Base-by-base conservation (phyloP, 768 basidiomycete genomes). In the Tephrocybe sp. region DNA sequence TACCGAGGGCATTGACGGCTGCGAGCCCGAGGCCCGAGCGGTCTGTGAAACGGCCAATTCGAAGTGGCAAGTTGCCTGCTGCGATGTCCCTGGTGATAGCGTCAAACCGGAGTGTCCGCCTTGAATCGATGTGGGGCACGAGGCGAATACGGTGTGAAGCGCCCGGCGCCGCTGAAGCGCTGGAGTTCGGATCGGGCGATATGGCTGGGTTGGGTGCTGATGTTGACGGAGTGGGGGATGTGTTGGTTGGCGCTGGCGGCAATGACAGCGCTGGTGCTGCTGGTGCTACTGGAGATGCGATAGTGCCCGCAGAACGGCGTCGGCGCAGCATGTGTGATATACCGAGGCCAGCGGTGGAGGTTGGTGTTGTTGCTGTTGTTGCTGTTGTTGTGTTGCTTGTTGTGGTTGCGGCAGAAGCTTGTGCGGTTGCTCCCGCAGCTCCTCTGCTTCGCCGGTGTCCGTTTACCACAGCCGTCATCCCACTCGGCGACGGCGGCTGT, bases 1-100 rank as follows among this genome's bases (percentile, higher is more conserved):
- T 82, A 41, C 81, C 84, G 28, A 83, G 70, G 20, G 88, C 80
- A 60, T 86, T 84, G 55, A 84, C 80, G 14, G 83, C 81, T 15
- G 82, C 76, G 48, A 85, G 69, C 18, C 82, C 85, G 8, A 84
- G 67, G 14, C 85, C 87, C 6, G 85, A 83, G 48, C 86, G 81
- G 65, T 98, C 96, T 1, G 93, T 98, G 79, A 96, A 98, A 36
- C 96, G 83, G 3, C 96, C 96, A 56, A 98, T 92, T 54, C 92
- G 88, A 5, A 98, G 75, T 0, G 86, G 74, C 0, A 80, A 67
- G 57, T 88, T 85, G 53, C 81, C 80, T 50, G 86, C 79, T 41
- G 73, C 74, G 62, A 97, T 79, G 68, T 97, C 93, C 24, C 95
- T 85, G 37, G 81, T 75, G 76, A 98, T 92, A 56, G 95, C 86